Evolutionary conservation across 768 basidiomycete genomes (phyloP).

Genomic region (Tulasnella sp.): DNA sequence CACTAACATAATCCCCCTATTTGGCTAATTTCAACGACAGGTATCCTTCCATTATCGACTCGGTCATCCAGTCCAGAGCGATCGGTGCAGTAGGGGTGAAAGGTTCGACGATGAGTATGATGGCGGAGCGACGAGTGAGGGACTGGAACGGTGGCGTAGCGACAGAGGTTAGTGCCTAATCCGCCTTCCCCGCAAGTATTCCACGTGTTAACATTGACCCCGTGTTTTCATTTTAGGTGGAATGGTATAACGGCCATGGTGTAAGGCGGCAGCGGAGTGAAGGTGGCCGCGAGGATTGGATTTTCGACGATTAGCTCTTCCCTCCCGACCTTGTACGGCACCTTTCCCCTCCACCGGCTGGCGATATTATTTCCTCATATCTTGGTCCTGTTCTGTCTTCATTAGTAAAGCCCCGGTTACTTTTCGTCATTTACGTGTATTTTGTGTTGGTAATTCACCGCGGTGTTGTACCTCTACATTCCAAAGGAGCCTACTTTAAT

Average conservation of each 20-base stretch:
- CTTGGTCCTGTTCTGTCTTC: too few species aligned
- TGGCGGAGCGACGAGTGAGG: slow-evolving; percentile 65
- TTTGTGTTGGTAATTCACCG: not conserved
- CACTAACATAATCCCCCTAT: not conserved
- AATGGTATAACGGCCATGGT: not conserved
- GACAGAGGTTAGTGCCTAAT: slow-evolving; percentile 46
- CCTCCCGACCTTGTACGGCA: too few species aligned
- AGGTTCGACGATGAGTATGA: slow-evolving; percentile 67
- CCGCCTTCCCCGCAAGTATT: not conserved
- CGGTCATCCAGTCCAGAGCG: slow-evolving; percentile 67
- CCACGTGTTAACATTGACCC: not conserved
- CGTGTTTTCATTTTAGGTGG: not conserved
- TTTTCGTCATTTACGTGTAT: too few species aligned
- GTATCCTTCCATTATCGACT: slow-evolving; percentile 73
- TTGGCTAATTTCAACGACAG: slow-evolving; percentile 44
- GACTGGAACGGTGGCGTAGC: slow-evolving; percentile 64
- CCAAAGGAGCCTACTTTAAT: not conserved
- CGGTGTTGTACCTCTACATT: not conserved
- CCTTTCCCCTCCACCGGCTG: not conserved
- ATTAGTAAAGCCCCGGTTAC: too few species aligned
- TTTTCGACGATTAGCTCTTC: not conserved
- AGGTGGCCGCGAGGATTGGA: not conserved
- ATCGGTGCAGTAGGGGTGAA: slow-evolving; percentile 73
- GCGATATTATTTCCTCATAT: too few species aligned
- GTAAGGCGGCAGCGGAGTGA: not conserved